Base-by-base conservation (phyloP, 2,329 filamentous ascomycete genomes). In the Monosporascus sp. region DNA sequence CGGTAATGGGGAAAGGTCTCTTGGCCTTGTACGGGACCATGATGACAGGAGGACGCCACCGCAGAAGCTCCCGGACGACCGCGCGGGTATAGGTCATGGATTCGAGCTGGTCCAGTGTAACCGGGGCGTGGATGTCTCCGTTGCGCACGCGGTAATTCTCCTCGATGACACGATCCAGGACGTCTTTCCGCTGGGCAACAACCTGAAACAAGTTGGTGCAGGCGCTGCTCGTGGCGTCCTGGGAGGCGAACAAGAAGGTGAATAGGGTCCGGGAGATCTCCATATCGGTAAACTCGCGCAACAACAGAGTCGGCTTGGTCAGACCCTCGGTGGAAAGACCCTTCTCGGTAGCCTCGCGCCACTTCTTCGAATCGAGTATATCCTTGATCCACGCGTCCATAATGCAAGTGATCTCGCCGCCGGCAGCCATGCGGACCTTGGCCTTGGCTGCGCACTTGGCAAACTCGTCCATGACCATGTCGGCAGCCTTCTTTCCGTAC, bases 21-120 rank as follows among this genome's bases (percentile, higher is more conserved):
- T 97, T 97, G 60, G 86, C 90, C 57, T 92, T 72, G 73, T 97
- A 97, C 36, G 94, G 94, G 49, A 97, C 90, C 91, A 99, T 96
- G 72, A 97, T 82, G 66, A 99, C 94, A 53, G 94, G 94, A 59
- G 94, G 94, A 53, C 93, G 89, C 79, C 95, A 97, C 68, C 94
- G 90, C 60, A 96, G 83, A 54, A 91, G 87, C 76, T 96, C 91
- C 64, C 89, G 91, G 61, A 97, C 89, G 44, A 96, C 90, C 41
- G 91, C 93, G 55, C 91, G 88, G 44, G 94, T 97, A 73, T 95
- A 97, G 16, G 84, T 83, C 80, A 97, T 84, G 50, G 87, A 86
- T 68, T 97, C 94, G 47, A 97, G 83, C 73, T 94, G 81, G 54
- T 96, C 91, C 78, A 97, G 85, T 62, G 82, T 85, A 59, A 96